A percentile compares a stretch with the other conserved stretches of the same genome.
Conservation (phyloP, 1,139 yeast species). For the Geotrichum fermentans region DNA sequence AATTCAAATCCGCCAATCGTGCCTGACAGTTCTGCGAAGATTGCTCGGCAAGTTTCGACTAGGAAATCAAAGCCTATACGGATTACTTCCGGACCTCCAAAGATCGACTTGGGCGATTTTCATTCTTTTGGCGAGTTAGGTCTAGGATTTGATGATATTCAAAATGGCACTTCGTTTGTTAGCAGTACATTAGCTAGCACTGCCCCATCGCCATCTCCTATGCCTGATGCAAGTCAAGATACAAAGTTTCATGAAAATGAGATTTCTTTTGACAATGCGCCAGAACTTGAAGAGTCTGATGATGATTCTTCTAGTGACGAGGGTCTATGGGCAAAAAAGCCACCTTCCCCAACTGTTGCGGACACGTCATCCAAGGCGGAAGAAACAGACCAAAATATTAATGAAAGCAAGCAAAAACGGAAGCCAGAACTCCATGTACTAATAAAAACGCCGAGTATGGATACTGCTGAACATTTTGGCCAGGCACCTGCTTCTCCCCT, state of each 20-base stretch:
- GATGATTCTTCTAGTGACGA: constrained; percentile 44
- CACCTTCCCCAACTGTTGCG: constrained; percentile 27
- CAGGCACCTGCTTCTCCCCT: neutral
- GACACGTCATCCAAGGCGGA: constrained; percentile 1
- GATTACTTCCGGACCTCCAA: constrained; percentile 17
- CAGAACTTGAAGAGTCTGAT: constrained; percentile 47
- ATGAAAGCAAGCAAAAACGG: constrained; percentile 9
- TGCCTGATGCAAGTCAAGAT: constrained; percentile 16
- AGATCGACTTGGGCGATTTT: constrained; percentile 19
- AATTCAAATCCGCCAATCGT: constrained; percentile 4
- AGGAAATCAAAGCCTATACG: too few species aligned
- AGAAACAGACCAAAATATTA: neutral
- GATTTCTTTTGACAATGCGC: constrained; percentile 69
- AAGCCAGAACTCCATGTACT: constrained; percentile 27
- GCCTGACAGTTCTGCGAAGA: neutral
- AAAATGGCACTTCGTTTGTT: constrained; percentile 1
- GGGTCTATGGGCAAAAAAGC: constrained; percentile 59
- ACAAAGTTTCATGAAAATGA: constrained; percentile 47
- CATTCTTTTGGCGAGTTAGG: constrained; percentile 18
- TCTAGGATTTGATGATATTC: constrained; percentile 15
- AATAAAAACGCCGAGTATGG: constrained; percentile 19
- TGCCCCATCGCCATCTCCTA: neutral
- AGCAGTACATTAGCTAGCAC: neutral
- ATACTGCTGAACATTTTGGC: constrained; percentile 12
- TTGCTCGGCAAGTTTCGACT: neutral